phyloP scores from a whole-genome alignment of 2,329 filamentous ascomycete species.

The Arthrobotrys iridis region DNA sequence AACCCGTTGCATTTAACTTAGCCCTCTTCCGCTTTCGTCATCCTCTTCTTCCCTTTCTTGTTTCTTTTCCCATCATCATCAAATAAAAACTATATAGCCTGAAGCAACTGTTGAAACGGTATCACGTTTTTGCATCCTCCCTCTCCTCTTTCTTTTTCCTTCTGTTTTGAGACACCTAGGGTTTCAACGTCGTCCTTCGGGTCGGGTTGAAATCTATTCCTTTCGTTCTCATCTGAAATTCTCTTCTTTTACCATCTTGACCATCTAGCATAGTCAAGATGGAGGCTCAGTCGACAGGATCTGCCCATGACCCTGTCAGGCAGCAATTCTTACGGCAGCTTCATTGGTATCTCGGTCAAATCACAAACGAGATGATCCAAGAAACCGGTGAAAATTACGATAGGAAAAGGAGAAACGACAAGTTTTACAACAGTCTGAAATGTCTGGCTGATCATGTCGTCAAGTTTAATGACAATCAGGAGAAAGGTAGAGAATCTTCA shows the following conservation, averaged over 20 bases:
- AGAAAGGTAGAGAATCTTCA: constrained; percentile 32
- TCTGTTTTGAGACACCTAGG: constrained; percentile 40
- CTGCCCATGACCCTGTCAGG: constrained; percentile 46
- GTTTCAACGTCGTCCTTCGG: constrained; percentile 51
- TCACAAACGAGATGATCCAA: constrained; percentile 37
- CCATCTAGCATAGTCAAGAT: constrained; percentile 48
- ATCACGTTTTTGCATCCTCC: constrained; percentile 42
- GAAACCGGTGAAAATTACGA: constrained; percentile 40
- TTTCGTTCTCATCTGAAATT: constrained; percentile 16
- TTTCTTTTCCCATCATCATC: constrained; percentile 42
- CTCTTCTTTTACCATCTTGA: constrained; percentile 38
- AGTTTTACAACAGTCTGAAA: constrained; percentile 44
- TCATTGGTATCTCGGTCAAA: constrained; percentile 44
- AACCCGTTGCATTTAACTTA: constrained; percentile 52
- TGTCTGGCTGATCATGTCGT: constrained; percentile 45
- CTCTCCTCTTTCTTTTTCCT: constrained; percentile 37
- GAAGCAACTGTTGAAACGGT: constrained; percentile 47
- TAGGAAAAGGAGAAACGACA: constrained; percentile 48
- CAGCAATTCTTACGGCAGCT: constrained; percentile 48
- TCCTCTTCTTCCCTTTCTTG: constrained; percentile 28
- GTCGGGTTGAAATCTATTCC: constrained; percentile 46
- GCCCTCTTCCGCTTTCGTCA: constrained; percentile 50
- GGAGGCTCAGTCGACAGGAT: constrained; percentile 34
- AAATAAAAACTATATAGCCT: constrained; percentile 38
- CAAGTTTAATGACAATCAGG: constrained; percentile 42